Evolutionary conservation across 1,284 basidiomycete genomes (phyloP).

Genomic region (Ceratorhiza oryzae-sativae): DNA sequence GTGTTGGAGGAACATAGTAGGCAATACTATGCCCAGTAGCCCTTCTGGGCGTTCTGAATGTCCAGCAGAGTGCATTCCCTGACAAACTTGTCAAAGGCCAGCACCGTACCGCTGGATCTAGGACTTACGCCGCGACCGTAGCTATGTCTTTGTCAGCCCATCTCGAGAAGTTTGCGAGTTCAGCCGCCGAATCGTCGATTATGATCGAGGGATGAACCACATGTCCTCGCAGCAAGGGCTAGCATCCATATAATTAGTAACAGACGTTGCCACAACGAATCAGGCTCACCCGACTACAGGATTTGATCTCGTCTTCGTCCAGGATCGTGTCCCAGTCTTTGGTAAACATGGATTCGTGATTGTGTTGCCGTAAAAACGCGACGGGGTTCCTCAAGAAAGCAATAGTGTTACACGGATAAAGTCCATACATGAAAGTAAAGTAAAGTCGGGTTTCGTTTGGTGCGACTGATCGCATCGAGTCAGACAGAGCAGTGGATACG

Average conservation of each 20-base stretch:
- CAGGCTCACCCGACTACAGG: slow-evolving; percentile 51
- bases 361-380: slow-evolving; percentile 63
- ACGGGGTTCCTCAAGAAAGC: slow-evolving; percentile 74
- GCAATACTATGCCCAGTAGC: slow-evolving; percentile 20
- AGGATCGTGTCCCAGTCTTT: slow-evolving; percentile 69
- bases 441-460: slow-evolving; percentile 51
- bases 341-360: slow-evolving; percentile 63
- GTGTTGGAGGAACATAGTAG: slow-evolving; percentile 35
- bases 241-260: slow-evolving; percentile 37
- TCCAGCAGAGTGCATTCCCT: slow-evolving; percentile 73
- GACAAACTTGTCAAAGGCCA: neutral
- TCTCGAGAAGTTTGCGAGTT: slow-evolving; percentile 67
- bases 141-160: slow-evolving; percentile 73
- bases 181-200: slow-evolving; percentile 66
- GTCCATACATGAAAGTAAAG: slow-evolving; percentile 84
- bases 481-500: neutral
- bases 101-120: too few species aligned
- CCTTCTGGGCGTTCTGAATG: slow-evolving; percentile 56
- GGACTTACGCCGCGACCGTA: slow-evolving; percentile 62
- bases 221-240: slow-evolving; percentile 76
- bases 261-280: slow-evolving; percentile 55
- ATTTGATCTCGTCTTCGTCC: slow-evolving; percentile 74
- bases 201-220: slow-evolving; percentile 77
- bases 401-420: slow-evolving; percentile 85
- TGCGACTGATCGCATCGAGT: slow-evolving; percentile 7